A percentile compares a stretch with the other conserved stretches of the same genome.
Conservation (phyloP, 305 asterid species). For the Galium porrigens region DNA sequence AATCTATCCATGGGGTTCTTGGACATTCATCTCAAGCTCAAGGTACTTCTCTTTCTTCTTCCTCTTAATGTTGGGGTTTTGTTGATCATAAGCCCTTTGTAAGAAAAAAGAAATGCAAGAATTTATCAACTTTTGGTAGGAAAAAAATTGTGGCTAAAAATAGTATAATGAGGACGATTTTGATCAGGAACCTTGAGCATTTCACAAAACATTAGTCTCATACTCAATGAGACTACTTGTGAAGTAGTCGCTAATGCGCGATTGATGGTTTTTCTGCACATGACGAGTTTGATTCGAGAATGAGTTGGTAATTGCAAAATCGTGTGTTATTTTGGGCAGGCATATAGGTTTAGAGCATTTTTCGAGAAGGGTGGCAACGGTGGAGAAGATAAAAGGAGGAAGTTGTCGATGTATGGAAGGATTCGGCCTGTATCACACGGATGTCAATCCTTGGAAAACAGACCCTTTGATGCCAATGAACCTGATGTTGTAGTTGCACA, state of each 20-base stretch:
- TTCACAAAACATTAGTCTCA: too few relatives aligned
- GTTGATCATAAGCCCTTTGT: neutral
- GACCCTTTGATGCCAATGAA: constrained; percentile 6
- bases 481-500: constrained; percentile 29
- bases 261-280: neutral
- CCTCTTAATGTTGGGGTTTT: neutral
- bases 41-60: constrained; percentile 20
- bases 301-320: neutral
- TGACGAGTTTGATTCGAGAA: neutral
- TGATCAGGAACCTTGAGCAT: too few relatives aligned
- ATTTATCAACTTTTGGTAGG: neutral
- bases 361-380: constrained; percentile 18
- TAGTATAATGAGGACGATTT: too few relatives aligned
- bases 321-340: constrained; percentile 18
- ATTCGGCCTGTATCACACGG: constrained; percentile 40
- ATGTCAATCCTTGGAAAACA: constrained; percentile 25
- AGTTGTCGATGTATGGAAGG: constrained; percentile 6
- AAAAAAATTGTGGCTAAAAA: too few relatives aligned
- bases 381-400: constrained; percentile 19
- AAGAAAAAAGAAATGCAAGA: neutral
- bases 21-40: constrained; percentile 32
- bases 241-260: neutral
- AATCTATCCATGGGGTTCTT: constrained; percentile 28
- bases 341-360: constrained; percentile 22
- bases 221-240: too few relatives aligned